A percentile compares a stretch with the other conserved stretches of the same genome.
These are phyloP conservation scores for Entomortierella lignicola DNA, from an alignment of 192 early-diverging fungal genomes.

Conservation along the genomic window DNA sequence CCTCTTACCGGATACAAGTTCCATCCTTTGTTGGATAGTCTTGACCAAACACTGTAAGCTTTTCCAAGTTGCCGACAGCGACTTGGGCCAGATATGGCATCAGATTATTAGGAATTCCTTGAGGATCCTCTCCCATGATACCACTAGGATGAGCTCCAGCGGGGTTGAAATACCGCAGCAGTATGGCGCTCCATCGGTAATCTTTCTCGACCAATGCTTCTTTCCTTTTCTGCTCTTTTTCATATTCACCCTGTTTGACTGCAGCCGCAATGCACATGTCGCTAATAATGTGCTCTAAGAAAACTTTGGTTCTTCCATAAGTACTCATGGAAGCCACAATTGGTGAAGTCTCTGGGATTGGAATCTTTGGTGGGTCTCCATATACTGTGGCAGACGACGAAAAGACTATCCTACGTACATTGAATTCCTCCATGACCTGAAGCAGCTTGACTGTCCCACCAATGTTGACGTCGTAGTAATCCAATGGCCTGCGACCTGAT, in stretches of 20 bases:
- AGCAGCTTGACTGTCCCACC: constrained; percentile 88
- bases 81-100: constrained; percentile 93
- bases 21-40: constrained; percentile 95
- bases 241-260: constrained; percentile 32
- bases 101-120: constrained; percentile 88
- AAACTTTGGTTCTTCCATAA: constrained; percentile 97
- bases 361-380: constrained; percentile 77
- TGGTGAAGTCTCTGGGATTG: constrained; percentile 76
- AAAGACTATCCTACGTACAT: constrained; percentile 92
- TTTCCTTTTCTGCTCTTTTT: constrained; percentile 13
- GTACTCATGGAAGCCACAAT: constrained; percentile 86
- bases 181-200: constrained; percentile 70
- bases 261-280: constrained; percentile 71
- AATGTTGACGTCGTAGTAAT: constrained; percentile 96
- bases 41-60: constrained; percentile 89
- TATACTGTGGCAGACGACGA: constrained; percentile 95
- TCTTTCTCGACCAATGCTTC: constrained; percentile 28
- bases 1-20: constrained; percentile 61
- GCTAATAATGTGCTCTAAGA: constrained; percentile 84
- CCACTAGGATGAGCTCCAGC: constrained; percentile 92
- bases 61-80: constrained; percentile 82
- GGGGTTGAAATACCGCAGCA: constrained; percentile 92
- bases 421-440: constrained; percentile 83
- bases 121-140: constrained; percentile 92
- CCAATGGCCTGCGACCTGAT: constrained; percentile 80